Percentiles rank a stretch among this genome's conserved stretches.
These are phyloP conservation scores for Hyphodiscus hymeniophilus DNA, from an alignment of 495 filamentous ascomycete genomes.

Conservation along the genomic window DNA sequence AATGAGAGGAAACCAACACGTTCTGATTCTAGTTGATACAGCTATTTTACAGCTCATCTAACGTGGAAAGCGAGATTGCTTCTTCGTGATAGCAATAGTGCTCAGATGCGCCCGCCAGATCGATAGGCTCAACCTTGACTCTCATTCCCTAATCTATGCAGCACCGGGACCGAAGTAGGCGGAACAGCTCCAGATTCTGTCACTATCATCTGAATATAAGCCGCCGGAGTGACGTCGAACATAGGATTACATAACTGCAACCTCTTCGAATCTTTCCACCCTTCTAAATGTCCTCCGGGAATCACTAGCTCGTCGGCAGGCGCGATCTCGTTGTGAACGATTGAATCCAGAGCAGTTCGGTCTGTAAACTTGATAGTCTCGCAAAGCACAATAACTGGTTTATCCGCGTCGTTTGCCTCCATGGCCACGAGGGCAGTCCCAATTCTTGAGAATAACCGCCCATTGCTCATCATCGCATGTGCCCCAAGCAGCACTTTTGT, in stretches of 20 bases:
- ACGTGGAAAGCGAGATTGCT: not conserved
- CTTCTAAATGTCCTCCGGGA: slow-evolving; percentile 29
- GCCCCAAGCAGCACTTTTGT: slow-evolving; percentile 82
- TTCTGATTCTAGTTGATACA: too few relatives aligned
- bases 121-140: slow-evolving; percentile 16
- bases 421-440: slow-evolving; percentile 88
- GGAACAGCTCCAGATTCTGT: slow-evolving; percentile 87
- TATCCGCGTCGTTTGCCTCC: slow-evolving; percentile 61
- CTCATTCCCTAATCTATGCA: slow-evolving; percentile 40
- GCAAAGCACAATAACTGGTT: slow-evolving; percentile 84
- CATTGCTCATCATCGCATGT: slow-evolving; percentile 86
- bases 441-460: slow-evolving; percentile 74
- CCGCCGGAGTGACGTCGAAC: slow-evolving; percentile 90
- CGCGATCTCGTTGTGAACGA: slow-evolving; percentile 89
- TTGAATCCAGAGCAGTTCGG: slow-evolving; percentile 78
- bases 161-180: slow-evolving; percentile 68
- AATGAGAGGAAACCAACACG: too few relatives aligned
- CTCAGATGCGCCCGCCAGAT: not conserved
- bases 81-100: not conserved
- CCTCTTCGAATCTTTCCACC: slow-evolving; percentile 54
- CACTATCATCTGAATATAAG: slow-evolving; percentile 79
- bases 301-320: slow-evolving; percentile 52
- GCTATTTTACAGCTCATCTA: not conserved
- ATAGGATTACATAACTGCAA: slow-evolving; percentile 74
- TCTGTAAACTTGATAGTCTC: slow-evolving; percentile 96